Evolutionary conservation across 345 rosid species (phyloP).

Genomic region (Populus nigra): DNA sequence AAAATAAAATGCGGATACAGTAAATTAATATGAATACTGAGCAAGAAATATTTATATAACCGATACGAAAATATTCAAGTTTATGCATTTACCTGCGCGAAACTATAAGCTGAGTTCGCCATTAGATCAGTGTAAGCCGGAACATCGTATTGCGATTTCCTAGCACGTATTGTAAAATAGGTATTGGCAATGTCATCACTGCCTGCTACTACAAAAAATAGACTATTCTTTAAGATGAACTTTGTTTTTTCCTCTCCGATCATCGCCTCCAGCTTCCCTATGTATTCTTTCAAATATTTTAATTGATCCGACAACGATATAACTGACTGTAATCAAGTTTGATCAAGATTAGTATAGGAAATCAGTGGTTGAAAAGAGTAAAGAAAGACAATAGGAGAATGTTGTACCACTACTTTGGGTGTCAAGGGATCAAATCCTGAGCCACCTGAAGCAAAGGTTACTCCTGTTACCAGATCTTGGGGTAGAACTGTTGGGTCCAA

Average conservation of each 20-base stretch:
- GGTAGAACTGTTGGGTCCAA: slow-evolving; percentile 40
- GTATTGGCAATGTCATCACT: slow-evolving; percentile 55
- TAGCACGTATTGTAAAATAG: slow-evolving; percentile 29
- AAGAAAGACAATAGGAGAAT: background rate
- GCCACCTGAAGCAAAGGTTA: slow-evolving; percentile 68
- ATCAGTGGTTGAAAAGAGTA: background rate
- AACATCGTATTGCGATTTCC: slow-evolving; percentile 32
- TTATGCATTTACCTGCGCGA: slow-evolving; percentile 32
- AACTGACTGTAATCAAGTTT: slow-evolving; percentile 31
- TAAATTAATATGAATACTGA: background rate
- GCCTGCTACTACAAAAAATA: slow-evolving; percentile 42
- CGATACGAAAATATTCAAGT: background rate
- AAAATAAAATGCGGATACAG: background rate
- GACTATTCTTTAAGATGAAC: slow-evolving; percentile 28
- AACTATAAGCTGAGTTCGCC: slow-evolving; percentile 26
- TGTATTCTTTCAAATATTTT: slow-evolving; percentile 39
- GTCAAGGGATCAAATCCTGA: slow-evolving; percentile 59
- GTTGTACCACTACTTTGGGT: slow-evolving; percentile 33
- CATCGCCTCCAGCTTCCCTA: slow-evolving; percentile 27
- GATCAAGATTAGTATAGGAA: background rate
- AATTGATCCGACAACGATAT: slow-evolving; percentile 40
- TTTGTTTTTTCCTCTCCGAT: slow-evolving; percentile 39
- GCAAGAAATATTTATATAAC: background rate
- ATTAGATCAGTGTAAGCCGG: slow-evolving; percentile 39
- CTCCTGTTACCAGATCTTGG: slow-evolving; percentile 58